These are phyloP conservation scores for Cercis canadensis DNA, from an alignment of 306 rosid species.

Conservation along the genomic window DNA sequence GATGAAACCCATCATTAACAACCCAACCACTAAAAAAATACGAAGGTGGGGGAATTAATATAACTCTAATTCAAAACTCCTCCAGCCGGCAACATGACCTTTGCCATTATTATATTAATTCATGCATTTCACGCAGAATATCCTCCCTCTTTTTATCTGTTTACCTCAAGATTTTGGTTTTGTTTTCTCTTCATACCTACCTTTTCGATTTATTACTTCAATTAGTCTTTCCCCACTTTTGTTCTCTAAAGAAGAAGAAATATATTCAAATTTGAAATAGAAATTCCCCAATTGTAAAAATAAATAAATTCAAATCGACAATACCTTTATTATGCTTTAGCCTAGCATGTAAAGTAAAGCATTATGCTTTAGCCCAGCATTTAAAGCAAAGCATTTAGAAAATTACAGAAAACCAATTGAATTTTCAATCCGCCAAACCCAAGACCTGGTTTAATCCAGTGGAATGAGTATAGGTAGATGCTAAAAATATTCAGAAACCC, in stretches of 20 bases:
- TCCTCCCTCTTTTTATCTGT: not conserved
- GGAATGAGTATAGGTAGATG: no score
- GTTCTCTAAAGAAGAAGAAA: no score
- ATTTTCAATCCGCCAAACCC: conserved; percentile 6
- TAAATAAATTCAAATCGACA: conserved; percentile 14
- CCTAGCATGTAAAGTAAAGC: conserved; percentile 12
- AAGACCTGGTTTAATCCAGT: not conserved
- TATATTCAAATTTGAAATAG: conserved; percentile 10
- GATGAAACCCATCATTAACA: conserved; percentile 45
- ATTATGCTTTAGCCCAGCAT: conserved; percentile 7
- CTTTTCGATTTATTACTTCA: not conserved
- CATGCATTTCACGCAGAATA: not conserved
- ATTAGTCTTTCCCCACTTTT: no score
- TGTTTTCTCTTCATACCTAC: not conserved
- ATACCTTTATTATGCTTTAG: conserved; percentile 9
- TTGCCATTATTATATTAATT: conserved; percentile 9
- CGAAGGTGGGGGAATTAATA: conserved; percentile 26
- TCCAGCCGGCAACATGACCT: conserved; percentile 42
- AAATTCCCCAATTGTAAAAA: not conserved
- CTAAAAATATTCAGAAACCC: no score
- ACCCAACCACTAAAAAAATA: conserved; percentile 38
- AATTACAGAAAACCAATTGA: not conserved
- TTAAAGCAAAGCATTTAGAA: conserved; percentile 7
- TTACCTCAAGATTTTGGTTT: not conserved
- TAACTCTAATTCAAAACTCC: not conserved